Percentiles rank a stretch among this genome's conserved stretches.
Conservation (phyloP, 176 grass and related monocot species). For the Rhynchospora tenuis region DNA sequence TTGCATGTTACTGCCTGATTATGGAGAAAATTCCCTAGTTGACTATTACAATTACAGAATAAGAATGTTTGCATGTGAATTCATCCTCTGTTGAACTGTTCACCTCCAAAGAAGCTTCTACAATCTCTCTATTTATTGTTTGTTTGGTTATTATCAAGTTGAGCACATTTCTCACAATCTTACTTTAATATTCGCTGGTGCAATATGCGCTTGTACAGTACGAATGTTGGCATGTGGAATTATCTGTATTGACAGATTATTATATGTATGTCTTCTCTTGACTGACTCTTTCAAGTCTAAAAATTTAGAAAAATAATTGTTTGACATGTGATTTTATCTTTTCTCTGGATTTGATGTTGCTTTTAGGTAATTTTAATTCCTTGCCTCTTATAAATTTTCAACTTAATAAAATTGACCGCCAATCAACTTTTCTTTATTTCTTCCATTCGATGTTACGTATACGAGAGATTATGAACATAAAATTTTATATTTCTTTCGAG, state of each 20-base stretch:
- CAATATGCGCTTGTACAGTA: background rate
- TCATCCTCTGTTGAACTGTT: background rate
- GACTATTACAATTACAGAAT: conserved; percentile 2
- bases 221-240: conserved; percentile 7
- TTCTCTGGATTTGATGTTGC: background rate
- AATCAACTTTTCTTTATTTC: background rate
- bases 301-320: background rate
- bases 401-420: background rate
- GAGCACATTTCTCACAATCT: background rate
- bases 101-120: background rate
- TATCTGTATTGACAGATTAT: background rate
- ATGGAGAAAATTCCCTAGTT: conserved; percentile 1
- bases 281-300: background rate
- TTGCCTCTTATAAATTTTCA: background rate
- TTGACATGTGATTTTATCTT: background rate
- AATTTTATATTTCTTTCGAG: background rate
- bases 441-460: background rate
- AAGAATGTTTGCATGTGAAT: conserved; percentile 2
- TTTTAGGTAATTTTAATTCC: background rate
- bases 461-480: background rate
- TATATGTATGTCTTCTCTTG: background rate
- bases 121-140: background rate
- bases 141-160: background rate
- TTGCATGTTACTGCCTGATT: conserved; percentile 8
- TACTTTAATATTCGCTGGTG: background rate